phyloP scores from a whole-genome alignment of 805 yeast genomes.

The Metschnikowia henanensis region DNA sequence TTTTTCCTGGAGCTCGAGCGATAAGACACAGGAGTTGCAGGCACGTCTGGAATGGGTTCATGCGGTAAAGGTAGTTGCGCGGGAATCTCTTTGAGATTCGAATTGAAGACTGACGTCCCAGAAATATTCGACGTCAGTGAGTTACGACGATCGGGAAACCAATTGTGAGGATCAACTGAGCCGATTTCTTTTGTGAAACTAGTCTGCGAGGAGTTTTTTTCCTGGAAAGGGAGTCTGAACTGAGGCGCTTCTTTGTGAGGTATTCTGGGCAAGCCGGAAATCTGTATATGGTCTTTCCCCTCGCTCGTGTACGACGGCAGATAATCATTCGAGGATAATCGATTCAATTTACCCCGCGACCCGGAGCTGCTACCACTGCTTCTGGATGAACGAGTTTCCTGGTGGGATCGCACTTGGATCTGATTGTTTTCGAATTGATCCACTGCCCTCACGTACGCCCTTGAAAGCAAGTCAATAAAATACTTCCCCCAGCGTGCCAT shows the following conservation, averaged over 20 bases:
- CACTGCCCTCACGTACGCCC: constrained; percentile 62
- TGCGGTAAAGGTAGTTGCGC: constrained; percentile 57
- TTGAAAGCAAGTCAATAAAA: constrained; percentile 60
- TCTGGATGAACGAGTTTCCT: constrained; percentile 11
- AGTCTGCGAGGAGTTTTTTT: constrained; percentile 20
- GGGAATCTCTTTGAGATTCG: constrained; percentile 44
- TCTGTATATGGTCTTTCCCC: constrained; percentile 17
- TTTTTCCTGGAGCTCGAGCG: constrained; percentile 36
- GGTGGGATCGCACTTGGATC: constrained; percentile 15
- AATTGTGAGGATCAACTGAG: constrained; percentile 28
- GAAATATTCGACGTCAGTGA: constrained; percentile 14
- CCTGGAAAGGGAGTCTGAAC: constrained; percentile 74
- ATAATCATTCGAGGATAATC: constrained; percentile 4
- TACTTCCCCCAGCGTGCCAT: constrained; percentile 78
- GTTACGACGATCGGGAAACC: constrained; percentile 10
- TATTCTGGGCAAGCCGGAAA: constrained; percentile 25
- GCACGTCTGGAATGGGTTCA: constrained; percentile 48
- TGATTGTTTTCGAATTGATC: constrained; percentile 35
- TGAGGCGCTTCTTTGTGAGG: constrained; percentile 47
- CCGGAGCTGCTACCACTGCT: constrained; percentile 14
- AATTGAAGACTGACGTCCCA: constrained; percentile 13
- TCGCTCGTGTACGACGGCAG: constrained; percentile 9
- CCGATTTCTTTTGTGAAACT: constrained; percentile 13
- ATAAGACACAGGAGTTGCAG: constrained; percentile 34
- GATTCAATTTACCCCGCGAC: background rate